Evolutionary conservation across 2,329 filamentous ascomycete genomes (phyloP), one percentile per base, ranked within the genome.

Genomic region (Phaeosphaeria sp.): DNA sequence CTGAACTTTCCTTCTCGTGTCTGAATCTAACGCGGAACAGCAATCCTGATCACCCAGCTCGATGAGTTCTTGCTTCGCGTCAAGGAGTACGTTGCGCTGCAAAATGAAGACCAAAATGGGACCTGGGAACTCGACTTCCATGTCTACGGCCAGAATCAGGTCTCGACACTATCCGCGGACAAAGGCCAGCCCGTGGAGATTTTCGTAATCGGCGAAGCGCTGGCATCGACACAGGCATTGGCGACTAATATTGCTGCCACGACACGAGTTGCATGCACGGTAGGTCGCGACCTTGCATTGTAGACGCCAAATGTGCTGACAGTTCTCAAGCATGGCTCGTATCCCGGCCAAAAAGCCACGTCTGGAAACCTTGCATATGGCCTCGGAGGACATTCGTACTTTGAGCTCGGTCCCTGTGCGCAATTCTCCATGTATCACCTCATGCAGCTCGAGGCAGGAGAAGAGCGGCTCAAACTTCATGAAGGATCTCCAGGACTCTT

Each of bases 341-440:
- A 86, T 53, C 71, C 75, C 0, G 78, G 79, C 0, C 83, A 86
- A 63, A 80, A 81, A n/a, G 83, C 83, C 0, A 86, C 82, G 0
- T 75, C 79, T 0, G 84, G 84, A 0, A 86, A 86, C 56, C 80
- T 86, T 44, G 82, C 79, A 0, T 78, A 78, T 33, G 78, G 77
- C 1, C 77, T 79, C n/a, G 77, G 77, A 27, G 76, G 76, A 0
- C 76, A 77, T 27, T 65, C 77, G 17, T 53, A 64, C 17, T 77
- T 78, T 18, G 65, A 76, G 9, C 63, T 77, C 24, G 80, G 83
- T 0, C 75, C 77, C 2, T 80, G 75, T 56, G 73, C 78, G 1
- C 53, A 67, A 45, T 70, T 71, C 36, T 63, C 55, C 21, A 53
- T 68, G 6, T 85, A 84, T 49, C 83, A 85, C 61, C 73, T 84